Evolutionary conservation across 1,284 basidiomycete species (phyloP).

Genomic region (Pseudozyma pruni): DNA sequence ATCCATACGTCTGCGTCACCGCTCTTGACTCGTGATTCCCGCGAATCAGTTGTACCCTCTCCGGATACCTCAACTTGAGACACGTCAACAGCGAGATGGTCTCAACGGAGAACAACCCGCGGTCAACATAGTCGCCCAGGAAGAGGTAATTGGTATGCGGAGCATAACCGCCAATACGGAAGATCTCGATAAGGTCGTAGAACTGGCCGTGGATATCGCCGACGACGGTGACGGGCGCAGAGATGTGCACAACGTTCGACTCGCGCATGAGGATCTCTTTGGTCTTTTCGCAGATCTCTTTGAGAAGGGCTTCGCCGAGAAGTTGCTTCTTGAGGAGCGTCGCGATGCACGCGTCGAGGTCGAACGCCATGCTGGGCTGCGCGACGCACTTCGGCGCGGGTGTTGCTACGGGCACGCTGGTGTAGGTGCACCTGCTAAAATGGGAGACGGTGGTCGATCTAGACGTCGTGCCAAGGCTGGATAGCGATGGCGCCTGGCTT

Average conservation of each 20-base stretch:
- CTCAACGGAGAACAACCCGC: conserved; percentile 96
- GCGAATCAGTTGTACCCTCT: conserved; percentile 94
- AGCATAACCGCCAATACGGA: conserved; percentile 95
- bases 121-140: conserved; percentile 92
- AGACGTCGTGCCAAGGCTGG: too few relatives aligned
- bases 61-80: conserved; percentile 95
- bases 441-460: too few relatives aligned
- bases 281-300: conserved; percentile 68
- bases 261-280: conserved; percentile 90
- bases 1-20: conserved; percentile 98
- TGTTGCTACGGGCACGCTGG: background rate
- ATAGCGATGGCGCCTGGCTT: too few relatives aligned
- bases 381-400: too few relatives aligned
- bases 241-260: conserved; percentile 97
- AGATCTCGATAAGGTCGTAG: conserved; percentile 99
- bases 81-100: conserved; percentile 97
- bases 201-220: conserved; percentile 99
- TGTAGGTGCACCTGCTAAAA: too few relatives aligned
- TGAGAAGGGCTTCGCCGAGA: conserved; percentile 63
- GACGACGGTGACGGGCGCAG: conserved; percentile 97
- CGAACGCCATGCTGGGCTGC: conserved; percentile 58
- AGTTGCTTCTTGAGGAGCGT: conserved; percentile 67
- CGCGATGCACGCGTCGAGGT: conserved; percentile 66
- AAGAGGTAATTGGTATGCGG: conserved; percentile 94
- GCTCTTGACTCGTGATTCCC: conserved; percentile 98